Evolutionary conservation across 495 filamentous ascomycete genomes (phyloP).

Genomic region (Penicillium mononematosum): DNA sequence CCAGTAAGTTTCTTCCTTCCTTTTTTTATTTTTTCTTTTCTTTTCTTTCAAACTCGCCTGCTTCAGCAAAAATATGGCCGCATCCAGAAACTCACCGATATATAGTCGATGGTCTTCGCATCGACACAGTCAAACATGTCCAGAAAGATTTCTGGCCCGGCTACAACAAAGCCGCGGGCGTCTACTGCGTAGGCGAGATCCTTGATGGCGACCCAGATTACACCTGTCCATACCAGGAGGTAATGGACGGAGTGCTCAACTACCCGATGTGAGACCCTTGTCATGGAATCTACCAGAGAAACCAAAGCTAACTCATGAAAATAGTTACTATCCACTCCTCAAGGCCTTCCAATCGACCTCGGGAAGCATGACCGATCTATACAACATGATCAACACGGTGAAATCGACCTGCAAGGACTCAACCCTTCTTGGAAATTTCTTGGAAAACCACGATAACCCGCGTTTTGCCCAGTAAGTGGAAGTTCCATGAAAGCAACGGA

Average conservation of each 20-base stretch:
- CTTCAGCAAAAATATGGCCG: not conserved
- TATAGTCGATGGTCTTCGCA: slow-evolving; percentile 69
- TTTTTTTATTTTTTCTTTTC: no score
- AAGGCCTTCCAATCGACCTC: slow-evolving; percentile 59
- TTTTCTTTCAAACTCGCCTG: no score
- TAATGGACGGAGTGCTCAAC: slow-evolving; percentile 63
- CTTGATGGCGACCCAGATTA: slow-evolving; percentile 59
- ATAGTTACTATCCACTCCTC: slow-evolving; percentile 56
- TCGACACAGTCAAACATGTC: slow-evolving; percentile 75
- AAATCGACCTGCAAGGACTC: slow-evolving; percentile 56
- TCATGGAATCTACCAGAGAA: not conserved
- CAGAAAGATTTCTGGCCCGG: slow-evolving; percentile 66
- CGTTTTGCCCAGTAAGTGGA: slow-evolving; percentile 57
- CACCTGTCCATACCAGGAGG: slow-evolving; percentile 63
- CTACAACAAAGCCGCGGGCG: slow-evolving; percentile 63
- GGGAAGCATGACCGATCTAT: slow-evolving; percentile 58
- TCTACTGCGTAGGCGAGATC: slow-evolving; percentile 72
- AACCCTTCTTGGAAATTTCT: slow-evolving; percentile 67
- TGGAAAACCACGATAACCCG: slow-evolving; percentile 77
- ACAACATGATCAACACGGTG: slow-evolving; percentile 57
- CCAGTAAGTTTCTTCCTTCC: slow-evolving; percentile 34
- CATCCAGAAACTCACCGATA: slow-evolving; percentile 1
- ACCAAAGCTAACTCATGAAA: not conserved
- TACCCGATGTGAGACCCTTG: slow-evolving; percentile 46
- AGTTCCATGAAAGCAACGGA: not conserved